Conservation (phyloP, 169 alveolate species). For the Theileria parva region DNA sequence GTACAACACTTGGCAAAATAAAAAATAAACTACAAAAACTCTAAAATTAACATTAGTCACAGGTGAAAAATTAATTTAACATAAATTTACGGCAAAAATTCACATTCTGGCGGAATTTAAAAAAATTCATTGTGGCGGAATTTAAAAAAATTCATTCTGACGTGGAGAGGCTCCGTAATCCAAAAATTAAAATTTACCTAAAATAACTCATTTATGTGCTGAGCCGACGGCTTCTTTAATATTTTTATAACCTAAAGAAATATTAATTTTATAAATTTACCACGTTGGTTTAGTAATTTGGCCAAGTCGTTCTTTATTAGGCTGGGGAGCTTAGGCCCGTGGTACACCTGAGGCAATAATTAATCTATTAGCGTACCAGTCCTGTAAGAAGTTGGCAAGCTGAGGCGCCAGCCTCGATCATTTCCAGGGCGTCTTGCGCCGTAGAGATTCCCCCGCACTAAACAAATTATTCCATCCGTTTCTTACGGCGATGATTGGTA, state of each 20-base stretch:
- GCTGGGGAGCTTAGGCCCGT: conserved; percentile 64
- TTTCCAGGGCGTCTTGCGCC: conserved; percentile 81
- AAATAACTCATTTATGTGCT: conserved; percentile 18
- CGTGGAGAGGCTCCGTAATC: background rate
- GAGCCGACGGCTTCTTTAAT: conserved; percentile 61
- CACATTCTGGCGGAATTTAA: background rate
- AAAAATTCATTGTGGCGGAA: too few species aligned
- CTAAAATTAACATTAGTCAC: background rate
- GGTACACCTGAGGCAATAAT: conserved; percentile 29
- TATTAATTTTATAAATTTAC: background rate
- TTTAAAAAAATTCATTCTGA: background rate
- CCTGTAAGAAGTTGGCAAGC: conserved; percentile 80
- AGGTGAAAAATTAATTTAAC: too few species aligned
- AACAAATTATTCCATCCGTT: background rate
- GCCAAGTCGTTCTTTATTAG: conserved; percentile 56
- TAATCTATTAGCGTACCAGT: conserved; percentile 49
- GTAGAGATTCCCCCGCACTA: conserved; percentile 84
- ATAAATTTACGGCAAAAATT: background rate
- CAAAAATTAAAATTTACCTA: too few species aligned
- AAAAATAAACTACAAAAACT: background rate
- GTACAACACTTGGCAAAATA: background rate
- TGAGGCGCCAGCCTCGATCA: conserved; percentile 87
- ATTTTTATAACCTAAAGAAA: conserved; percentile 31
- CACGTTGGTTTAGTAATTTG: conserved; percentile 23
- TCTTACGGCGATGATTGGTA: conserved; percentile 84